Conservation (phyloP, 768 basidiomycete genomes). For the Phylloporus scabripes region DNA sequence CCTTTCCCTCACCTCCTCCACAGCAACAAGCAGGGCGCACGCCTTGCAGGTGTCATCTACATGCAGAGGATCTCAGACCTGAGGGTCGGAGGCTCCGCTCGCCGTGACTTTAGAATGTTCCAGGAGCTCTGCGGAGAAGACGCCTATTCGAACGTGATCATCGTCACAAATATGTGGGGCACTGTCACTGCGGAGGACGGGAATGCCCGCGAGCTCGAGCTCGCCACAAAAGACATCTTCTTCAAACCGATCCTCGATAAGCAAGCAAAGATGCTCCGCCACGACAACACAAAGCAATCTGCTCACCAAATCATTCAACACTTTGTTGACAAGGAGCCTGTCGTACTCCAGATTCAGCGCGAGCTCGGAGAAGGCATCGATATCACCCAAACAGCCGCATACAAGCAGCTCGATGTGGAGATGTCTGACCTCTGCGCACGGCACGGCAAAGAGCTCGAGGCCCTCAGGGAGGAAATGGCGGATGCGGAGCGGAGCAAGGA, state of each 20-base stretch:
- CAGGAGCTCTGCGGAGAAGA: conserved; percentile 47
- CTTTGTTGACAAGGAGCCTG: conserved; percentile 37
- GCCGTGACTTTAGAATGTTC: conserved; percentile 48
- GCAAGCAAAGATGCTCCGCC: conserved; percentile 40
- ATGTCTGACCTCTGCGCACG: conserved; percentile 41
- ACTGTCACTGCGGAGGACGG: conserved; percentile 34
- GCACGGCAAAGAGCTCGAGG: conserved; percentile 43
- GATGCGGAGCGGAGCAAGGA: conserved; percentile 41
- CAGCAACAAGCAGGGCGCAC: conserved; percentile 33
- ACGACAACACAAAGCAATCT: conserved; percentile 38
- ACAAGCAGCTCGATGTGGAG: conserved; percentile 46
- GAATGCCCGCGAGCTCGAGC: conserved; percentile 40
- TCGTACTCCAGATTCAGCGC: conserved; percentile 47
- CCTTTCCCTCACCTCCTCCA: conserved; percentile 10
- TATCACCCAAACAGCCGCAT: conserved; percentile 51
- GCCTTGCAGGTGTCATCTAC: conserved; percentile 46
- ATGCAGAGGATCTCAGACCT: conserved; percentile 49
- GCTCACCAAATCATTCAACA: conserved; percentile 41
- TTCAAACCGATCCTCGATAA: conserved; percentile 48
- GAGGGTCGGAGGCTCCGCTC: conserved; percentile 44
- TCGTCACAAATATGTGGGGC: conserved; percentile 53
- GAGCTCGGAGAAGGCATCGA: conserved; percentile 46
- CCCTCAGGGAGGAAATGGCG: conserved; percentile 42
- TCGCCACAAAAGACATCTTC: conserved; percentile 37
- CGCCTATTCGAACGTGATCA: conserved; percentile 45